Conservation (phyloP, 2,329 filamentous ascomycete genomes). For the Colletotrichum incanum region DNA sequence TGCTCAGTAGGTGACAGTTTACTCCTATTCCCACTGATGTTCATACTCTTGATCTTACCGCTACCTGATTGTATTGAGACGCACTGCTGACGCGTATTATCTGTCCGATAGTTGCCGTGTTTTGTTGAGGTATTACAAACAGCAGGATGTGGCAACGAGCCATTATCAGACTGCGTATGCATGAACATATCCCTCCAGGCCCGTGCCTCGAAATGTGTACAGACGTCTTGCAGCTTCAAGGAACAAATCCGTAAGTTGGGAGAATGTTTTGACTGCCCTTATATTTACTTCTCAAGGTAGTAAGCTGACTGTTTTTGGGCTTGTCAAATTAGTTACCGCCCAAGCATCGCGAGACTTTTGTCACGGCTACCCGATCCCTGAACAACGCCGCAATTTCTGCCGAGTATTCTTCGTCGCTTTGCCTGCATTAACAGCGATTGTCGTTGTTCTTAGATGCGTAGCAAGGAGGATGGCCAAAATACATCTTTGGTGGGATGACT, state of each 20-base stretch:
- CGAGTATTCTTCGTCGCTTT: conserved; percentile 18
- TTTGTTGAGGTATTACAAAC: background rate
- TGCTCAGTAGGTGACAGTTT: background rate
- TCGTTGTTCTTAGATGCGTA: conserved; percentile 25
- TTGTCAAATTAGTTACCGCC: background rate
- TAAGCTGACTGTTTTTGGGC: background rate
- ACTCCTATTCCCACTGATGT: too few relatives aligned
- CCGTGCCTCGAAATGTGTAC: conserved; percentile 33
- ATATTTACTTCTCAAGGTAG: background rate
- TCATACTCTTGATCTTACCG: too few relatives aligned
- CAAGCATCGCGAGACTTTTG: conserved; percentile 19
- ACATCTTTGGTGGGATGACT: conserved; percentile 41
- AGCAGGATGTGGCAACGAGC: background rate
- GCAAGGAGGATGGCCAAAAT: conserved; percentile 16
- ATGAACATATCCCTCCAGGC: conserved; percentile 32
- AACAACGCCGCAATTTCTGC: conserved; percentile 2
- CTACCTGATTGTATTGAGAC: too few relatives aligned
- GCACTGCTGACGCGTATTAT: too few relatives aligned
- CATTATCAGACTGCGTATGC: conserved; percentile 32
- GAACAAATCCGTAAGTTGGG: conserved; percentile 30
- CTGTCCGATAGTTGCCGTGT: background rate
- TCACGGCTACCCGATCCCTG: conserved; percentile 19
- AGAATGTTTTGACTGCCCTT: too few relatives aligned
- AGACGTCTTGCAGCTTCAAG: conserved; percentile 31
- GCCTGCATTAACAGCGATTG: conserved; percentile 1